Conservation (phyloP, 225 moss, liverwort and hornwort species). For the Rhytidiadelphus loreus region DNA sequence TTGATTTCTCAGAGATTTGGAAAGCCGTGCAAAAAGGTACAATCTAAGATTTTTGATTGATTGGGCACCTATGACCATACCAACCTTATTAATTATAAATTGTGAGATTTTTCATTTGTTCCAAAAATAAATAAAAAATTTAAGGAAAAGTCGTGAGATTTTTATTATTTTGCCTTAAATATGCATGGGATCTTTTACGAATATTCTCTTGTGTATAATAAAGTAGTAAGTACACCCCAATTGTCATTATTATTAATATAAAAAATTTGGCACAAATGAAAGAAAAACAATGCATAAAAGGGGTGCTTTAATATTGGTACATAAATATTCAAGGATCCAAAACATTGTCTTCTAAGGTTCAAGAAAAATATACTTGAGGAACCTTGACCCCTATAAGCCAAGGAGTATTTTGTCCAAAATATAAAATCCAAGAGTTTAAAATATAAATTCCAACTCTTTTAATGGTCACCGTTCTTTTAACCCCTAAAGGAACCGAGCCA, state of each 20-base stretch:
- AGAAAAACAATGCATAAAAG: rapidly evolving
- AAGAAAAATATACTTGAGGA: background rate
- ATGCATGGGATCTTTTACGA: too few species aligned
- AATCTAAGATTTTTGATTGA: background rate
- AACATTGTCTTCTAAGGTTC: background rate
- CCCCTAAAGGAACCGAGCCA: too few species aligned
- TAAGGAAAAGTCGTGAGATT: too few species aligned
- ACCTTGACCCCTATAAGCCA: rapidly evolving
- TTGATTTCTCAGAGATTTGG: background rate
- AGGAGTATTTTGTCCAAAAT: background rate
- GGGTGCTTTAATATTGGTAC: too few species aligned
- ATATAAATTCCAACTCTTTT: too few species aligned
- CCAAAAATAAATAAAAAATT: too few species aligned
- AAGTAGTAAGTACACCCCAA: background rate
- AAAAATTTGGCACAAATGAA: too few species aligned
- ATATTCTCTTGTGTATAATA: background rate
- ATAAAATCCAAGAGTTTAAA: rapidly evolving
- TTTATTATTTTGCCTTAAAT: too few species aligned
- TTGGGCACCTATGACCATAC: background rate
- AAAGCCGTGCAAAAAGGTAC: background rate
- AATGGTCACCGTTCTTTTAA: too few species aligned
- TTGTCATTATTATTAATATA: background rate
- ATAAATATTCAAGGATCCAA: background rate
- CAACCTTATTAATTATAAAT: background rate
- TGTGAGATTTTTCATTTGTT: background rate